Percentiles rank a stretch among this genome's conserved stretches.
Conservation (phyloP, 225 moss, liverwort and hornwort species). For the Antitrichia curtipendula region DNA sequence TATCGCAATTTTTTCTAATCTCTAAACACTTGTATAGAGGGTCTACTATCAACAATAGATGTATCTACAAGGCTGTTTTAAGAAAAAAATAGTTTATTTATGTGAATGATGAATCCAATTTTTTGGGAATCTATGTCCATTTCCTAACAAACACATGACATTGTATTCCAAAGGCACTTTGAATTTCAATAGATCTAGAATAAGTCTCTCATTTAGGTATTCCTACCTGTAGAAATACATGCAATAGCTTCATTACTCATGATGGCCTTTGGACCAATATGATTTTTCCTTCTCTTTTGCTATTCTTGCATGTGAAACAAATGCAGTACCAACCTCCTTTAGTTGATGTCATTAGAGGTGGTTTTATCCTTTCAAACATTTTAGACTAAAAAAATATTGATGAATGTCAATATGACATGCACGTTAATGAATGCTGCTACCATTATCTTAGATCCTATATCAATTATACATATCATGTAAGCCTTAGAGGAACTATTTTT, state of each 20-base stretch:
- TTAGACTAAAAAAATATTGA: not conserved
- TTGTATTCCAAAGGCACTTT: not conserved
- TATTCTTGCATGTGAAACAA: not conserved
- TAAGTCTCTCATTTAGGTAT: not conserved
- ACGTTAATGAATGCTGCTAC: not conserved
- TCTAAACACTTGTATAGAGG: not conserved
- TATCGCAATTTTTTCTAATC: not conserved
- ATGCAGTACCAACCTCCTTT: not conserved
- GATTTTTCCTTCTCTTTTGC: no score
- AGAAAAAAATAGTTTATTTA: not conserved
- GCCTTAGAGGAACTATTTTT: not conserved
- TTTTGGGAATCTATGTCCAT: not conserved
- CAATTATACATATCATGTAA: not conserved
- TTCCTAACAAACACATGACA: accelerated
- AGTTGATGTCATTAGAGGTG: not conserved
- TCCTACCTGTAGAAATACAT: not conserved
- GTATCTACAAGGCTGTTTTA: accelerated
- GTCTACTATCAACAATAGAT: not conserved
- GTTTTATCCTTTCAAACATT: not conserved
- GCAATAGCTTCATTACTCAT: not conserved
- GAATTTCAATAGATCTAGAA: not conserved
- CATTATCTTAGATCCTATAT: not conserved
- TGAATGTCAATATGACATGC: not conserved
- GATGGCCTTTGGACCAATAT: not conserved
- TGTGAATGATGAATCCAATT: not conserved